phyloP scores from a whole-genome alignment of 192 early-diverging fungal genomes.

The Thamnidium elegans region DNA sequence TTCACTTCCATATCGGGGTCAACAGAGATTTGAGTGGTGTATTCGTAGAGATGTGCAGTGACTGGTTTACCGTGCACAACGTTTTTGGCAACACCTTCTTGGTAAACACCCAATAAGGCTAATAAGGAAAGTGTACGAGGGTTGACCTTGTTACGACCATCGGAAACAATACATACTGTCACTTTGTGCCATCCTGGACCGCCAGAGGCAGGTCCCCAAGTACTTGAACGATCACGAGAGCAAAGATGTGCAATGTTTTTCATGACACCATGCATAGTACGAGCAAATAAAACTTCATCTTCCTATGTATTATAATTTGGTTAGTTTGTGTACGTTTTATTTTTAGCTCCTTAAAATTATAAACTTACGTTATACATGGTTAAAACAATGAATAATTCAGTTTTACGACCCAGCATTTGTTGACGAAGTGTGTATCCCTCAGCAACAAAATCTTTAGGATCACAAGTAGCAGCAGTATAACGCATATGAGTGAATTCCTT shows the following conservation, averaged over 20 bases:
- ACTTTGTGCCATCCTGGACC: constrained; percentile 68
- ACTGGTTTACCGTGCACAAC: constrained; percentile 64
- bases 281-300: constrained; percentile 70
- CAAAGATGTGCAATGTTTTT: constrained; percentile 78
- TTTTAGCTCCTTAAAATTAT: neutral
- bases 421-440: constrained; percentile 65
- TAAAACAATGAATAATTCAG: constrained; percentile 77
- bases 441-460: constrained; percentile 54
- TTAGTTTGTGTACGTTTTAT: neutral
- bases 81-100: constrained; percentile 70
- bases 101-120: constrained; percentile 74
- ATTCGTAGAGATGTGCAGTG: constrained; percentile 68
- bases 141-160: constrained; percentile 71
- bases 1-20: constrained; percentile 72
- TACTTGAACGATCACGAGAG: constrained; percentile 50
- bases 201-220: constrained; percentile 46
- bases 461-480: constrained; percentile 72
- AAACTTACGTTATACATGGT: constrained; percentile 68
- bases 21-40: constrained; percentile 74
- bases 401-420: constrained; percentile 58
- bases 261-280: constrained; percentile 72
- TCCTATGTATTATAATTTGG: constrained; percentile 43
- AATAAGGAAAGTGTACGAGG: constrained; percentile 60
- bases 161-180: constrained; percentile 74
- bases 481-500: constrained; percentile 75